Evolutionary conservation across 1,139 yeast species (phyloP), one percentile per base, ranked within the genome.

Genomic region (Suhomyces bribrorum): DNA sequence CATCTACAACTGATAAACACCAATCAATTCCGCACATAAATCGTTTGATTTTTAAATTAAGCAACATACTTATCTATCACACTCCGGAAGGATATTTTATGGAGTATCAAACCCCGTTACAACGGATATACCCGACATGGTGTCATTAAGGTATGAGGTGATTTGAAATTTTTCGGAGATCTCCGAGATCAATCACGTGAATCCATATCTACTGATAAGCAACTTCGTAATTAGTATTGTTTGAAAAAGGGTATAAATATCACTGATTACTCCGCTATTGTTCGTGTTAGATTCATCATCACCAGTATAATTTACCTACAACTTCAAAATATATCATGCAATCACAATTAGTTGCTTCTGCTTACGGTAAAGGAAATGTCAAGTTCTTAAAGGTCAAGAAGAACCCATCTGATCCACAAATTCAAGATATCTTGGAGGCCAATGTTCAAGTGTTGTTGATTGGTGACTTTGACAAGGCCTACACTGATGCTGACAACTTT

Each of bases 281-380:
- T n/a, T n/a, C n/a, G n/a, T n/a, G n/a, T n/a, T n/a, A n/a, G n/a
- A n/a, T 15, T 12, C 13, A 14, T 6, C 3, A 17, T 11, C 12
- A 16, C 7, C n/a, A 7, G 7, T 7, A 13, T n/a, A n/a, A n/a
- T n/a, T 32, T 22, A 32, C 7, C 25, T 13, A 6, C 23, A 11
- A 9, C 3, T 22, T n/a, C 23, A 6, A 4, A 25, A 22, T 12
- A 16, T n/a, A 32, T 15, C 11, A 49, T 49, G 53, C 36, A 33
- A 29, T 41, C 50, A 5, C 34, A 59, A 54, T 61, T 74, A 49
- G 43, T 66, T 36, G 54, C 59, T 23, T 83, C 90, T 13, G 71
- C 87, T 15, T 88, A 89, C 74, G 97, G 97, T 50, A 89, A 89
- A 64, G 95, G 79, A 60, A 86, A 88, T 64, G 96, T 89, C 59